Evolutionary conservation across 2,329 filamentous ascomycete genomes (phyloP), one percentile per base, ranked within the genome.

Genomic region (Magnaporthiopsis rhizophila): DNA sequence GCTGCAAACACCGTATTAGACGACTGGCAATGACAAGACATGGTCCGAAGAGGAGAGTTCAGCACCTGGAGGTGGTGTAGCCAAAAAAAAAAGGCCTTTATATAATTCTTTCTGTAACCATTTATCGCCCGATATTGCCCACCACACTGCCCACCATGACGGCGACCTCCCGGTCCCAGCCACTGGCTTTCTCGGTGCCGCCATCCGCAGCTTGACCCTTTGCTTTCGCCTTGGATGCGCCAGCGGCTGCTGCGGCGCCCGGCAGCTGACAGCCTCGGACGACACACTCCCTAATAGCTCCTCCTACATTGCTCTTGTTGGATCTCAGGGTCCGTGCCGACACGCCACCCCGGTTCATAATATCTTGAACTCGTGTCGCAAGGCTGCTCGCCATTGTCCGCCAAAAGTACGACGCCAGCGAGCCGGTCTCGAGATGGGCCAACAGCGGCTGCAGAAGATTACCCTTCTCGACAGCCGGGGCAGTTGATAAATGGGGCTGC

Each of bases 391-490:
- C 95, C 71, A 98, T 84, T 11, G 89, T 90, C 63, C 95, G 85
- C 92, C 95, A 99, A 78, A 97, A 99, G 74, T 94, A 96, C 0
- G 90, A 94, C 1, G 92, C 87, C 21, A 99, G 79, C 2, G 91
- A 95, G 0, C 90, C 86, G 0, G 92, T 97, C 75, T 98, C 95
- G 9, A 99, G 84, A n/a, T 88, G 81, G 13, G 84, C 79, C 11
- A 96, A 83, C 0, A 97, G 79, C 0, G 88, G 88, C 65, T 89
- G 84, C 0, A 97, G 81, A 58, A 97, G 83, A 65, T 79, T 84
- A 5, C 72, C 70, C 60, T 78, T 74, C 59, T 79, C 73, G 30
- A 69, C 60, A 18, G 69, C 64, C 5, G 67, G 59, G 11, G 72
- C 36, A 15, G 69, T 63, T 9, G 50, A 28, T 13, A 65, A 28